These are phyloP conservation scores for Candida gorgasii DNA, from an alignment of 805 yeast species.

Conservation along the genomic window DNA sequence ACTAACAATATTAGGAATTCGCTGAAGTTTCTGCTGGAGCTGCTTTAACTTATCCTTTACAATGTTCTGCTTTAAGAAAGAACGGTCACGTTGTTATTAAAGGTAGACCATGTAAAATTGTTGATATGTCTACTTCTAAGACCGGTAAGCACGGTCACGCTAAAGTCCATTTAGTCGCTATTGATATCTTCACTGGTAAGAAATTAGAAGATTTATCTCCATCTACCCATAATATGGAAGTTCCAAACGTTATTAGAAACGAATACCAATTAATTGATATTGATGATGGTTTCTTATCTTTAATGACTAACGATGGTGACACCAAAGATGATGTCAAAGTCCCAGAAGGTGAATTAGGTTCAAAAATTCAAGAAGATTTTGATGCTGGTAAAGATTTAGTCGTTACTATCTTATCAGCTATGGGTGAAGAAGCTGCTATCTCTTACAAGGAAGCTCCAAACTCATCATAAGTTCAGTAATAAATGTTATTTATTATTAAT, in stretches of 20 bases:
- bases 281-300: conserved; percentile 95
- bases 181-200: conserved; percentile 98
- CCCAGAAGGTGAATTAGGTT: conserved; percentile 98
- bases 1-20: conserved; percentile 64
- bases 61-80: conserved; percentile 99
- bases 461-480: conserved; percentile 14
- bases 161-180: conserved; percentile 98
- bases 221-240: conserved; percentile 99
- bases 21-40: conserved; percentile 99
- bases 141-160: conserved; percentile 99
- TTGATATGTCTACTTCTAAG: conserved; percentile 99
- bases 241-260: conserved; percentile 93
- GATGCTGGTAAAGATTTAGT: conserved; percentile 98
- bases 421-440: conserved; percentile 99
- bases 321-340: conserved; percentile 98
- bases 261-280: conserved; percentile 97
- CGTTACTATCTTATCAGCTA: conserved; percentile 95
- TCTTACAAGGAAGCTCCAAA: conserved; percentile 99
- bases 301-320: conserved; percentile 97
- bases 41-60: conserved; percentile 97
- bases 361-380: conserved; percentile 84
- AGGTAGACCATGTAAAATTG: conserved; percentile 99
- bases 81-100: conserved; percentile 98
- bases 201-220: conserved; percentile 99
- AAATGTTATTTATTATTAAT: conserved; percentile 3